phyloP scores from a whole-genome alignment of 1,284 basidiomycete species.

The Cystobasidium slooffiae region DNA sequence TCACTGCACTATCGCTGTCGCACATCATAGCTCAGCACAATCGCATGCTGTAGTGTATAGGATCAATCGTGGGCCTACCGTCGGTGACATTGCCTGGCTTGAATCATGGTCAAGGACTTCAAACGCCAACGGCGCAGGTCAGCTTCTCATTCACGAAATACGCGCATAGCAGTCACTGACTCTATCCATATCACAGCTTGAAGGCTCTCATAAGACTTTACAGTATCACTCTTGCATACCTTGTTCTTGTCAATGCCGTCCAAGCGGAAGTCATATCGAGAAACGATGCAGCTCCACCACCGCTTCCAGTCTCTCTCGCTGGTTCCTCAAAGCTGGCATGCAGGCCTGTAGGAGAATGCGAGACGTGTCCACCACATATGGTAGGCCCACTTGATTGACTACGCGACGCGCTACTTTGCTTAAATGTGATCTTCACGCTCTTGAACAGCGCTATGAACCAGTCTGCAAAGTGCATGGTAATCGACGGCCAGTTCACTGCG shows the following conservation, averaged over 20 bases:
- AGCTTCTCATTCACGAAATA: no score
- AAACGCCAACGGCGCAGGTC: no score
- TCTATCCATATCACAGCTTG: neutral
- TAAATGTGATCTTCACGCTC: neutral
- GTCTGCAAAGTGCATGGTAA: conserved; percentile 37
- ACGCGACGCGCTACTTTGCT: neutral
- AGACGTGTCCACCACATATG: conserved; percentile 14
- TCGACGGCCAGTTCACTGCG: conserved; percentile 31
- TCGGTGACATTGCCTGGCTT: no score
- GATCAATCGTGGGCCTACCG: no score
- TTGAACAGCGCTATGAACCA: conserved; percentile 26
- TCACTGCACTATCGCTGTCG: neutral
- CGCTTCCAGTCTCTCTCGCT: conserved; percentile 8
- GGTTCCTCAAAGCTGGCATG: conserved; percentile 29
- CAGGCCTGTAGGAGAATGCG: conserved; percentile 26
- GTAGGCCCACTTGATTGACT: neutral
- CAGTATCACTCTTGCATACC: neutral
- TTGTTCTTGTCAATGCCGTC: neutral
- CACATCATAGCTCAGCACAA: no score
- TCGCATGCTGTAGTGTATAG: no score
- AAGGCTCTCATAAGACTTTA: conserved; percentile 4
- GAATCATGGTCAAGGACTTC: no score
- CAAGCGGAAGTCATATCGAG: neutral
- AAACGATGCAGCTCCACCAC: conserved; percentile 26
- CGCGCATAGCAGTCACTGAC: neutral